These are phyloP conservation scores for bread wheat (Triticum aestivum) DNA, from an alignment of 176 grass and related monocot species.

Conservation along the genomic window DNA sequence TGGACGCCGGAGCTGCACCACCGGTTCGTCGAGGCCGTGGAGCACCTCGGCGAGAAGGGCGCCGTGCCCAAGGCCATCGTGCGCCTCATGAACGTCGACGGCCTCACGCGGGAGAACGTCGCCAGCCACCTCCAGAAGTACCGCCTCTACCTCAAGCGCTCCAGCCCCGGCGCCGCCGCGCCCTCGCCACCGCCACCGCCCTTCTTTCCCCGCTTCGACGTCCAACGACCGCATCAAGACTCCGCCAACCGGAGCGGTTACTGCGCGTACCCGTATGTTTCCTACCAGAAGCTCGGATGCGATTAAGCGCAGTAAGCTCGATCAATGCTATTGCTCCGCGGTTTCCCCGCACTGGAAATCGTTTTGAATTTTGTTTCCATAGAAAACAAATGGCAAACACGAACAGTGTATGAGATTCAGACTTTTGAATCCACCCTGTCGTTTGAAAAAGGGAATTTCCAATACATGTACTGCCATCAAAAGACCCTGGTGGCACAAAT, in stretches of 20 bases:
- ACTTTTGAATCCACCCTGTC: background rate
- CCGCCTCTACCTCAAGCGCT: conserved; percentile 83
- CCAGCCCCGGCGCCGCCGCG: background rate
- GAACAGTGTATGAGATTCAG: background rate
- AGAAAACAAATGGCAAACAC: background rate
- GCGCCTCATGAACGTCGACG: conserved; percentile 92
- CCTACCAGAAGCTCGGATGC: background rate
- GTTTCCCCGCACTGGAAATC: background rate
- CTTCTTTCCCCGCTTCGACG: background rate
- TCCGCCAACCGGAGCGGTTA: background rate
- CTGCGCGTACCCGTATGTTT: background rate
- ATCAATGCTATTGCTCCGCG: background rate
- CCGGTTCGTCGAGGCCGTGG: conserved; percentile 86
- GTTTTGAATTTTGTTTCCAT: background rate
- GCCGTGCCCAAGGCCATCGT: conserved; percentile 96
- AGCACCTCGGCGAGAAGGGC: conserved; percentile 72
- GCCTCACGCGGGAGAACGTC: conserved; percentile 93
- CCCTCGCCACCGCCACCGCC: background rate
- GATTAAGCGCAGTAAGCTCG: conserved; percentile 27
- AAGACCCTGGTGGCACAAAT: background rate
- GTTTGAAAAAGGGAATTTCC: background rate
- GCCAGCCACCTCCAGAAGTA: conserved; percentile 99
- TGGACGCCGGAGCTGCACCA: conserved; percentile 94
- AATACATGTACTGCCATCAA: background rate
- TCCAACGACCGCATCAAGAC: background rate